Conservation (phyloP, 257 asterid species). For the Lycium barbarum region DNA sequence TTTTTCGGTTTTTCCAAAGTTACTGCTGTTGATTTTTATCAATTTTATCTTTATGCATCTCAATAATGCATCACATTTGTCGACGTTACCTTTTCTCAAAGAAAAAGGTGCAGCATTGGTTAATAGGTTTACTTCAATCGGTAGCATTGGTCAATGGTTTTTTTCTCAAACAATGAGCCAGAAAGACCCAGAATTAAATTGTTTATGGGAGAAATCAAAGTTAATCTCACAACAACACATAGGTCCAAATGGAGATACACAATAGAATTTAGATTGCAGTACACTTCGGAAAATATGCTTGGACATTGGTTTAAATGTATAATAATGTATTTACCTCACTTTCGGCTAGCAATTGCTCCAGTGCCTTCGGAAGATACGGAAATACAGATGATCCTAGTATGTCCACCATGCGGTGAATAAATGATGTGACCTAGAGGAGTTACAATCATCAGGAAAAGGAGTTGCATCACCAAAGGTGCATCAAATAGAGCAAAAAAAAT, state of each 20-base stretch:
- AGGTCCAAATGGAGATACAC: background rate
- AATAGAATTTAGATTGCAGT: background rate
- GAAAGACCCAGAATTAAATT: background rate
- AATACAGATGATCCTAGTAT: conserved; percentile 84
- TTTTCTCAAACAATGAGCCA: conserved; percentile 16
- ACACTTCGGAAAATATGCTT: background rate
- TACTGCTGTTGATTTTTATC: background rate
- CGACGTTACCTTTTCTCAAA: background rate
- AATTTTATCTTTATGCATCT: background rate
- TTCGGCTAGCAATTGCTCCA: conserved; percentile 84
- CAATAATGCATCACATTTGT: background rate
- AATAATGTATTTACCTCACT: conserved; percentile 67
- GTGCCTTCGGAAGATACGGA: conserved; percentile 90
- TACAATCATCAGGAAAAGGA: conserved; percentile 31
- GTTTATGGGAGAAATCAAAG: background rate
- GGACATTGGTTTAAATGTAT: background rate
- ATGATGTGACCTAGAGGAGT: conserved; percentile 75
- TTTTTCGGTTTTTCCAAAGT: background rate
- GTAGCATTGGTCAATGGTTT: conserved; percentile 10
- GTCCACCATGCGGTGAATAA: conserved; percentile 97
- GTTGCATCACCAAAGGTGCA: background rate
- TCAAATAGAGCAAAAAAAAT: conserved; percentile 25
- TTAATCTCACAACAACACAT: background rate
- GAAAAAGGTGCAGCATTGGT: background rate
- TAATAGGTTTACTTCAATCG: background rate